Evolutionary conservation across 2,329 filamentous ascomycete genomes (phyloP).

Genomic region (Macrophomina tecta): DNA sequence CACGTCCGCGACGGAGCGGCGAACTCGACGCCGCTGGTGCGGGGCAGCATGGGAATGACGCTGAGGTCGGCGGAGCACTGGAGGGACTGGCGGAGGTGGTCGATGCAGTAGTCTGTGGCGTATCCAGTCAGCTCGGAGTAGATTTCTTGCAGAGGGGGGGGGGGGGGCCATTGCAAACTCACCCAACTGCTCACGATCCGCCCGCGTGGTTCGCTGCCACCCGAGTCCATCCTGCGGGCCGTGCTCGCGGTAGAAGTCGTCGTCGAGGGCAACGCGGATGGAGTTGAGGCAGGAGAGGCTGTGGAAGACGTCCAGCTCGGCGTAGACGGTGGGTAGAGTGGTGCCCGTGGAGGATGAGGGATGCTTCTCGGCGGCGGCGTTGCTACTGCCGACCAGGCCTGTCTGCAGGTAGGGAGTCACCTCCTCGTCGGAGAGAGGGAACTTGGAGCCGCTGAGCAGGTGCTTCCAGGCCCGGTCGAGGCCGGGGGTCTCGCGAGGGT

Average conservation of each 20-base stretch:
- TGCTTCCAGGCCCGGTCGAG: conserved; percentile 25
- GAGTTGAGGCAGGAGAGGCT: conserved; percentile 25
- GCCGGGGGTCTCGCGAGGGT: conserved; percentile 17
- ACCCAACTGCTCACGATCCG: conserved; percentile 5
- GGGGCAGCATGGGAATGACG: conserved; percentile 15
- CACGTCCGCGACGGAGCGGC: conserved; percentile 16
- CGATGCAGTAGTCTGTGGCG: conserved; percentile 25
- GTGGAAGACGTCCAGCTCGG: conserved; percentile 26
- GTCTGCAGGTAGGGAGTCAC: conserved; percentile 3
- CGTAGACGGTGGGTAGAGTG: conserved; percentile 1
- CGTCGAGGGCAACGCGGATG: conserved; percentile 19
- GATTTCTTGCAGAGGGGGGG: background rate
- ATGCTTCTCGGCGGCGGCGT: background rate
- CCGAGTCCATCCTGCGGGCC: conserved; percentile 24
- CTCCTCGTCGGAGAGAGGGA: conserved; percentile 23
- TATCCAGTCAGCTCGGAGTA: background rate
- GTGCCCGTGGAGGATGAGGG: no score
- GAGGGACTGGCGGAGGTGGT: conserved; percentile 23
- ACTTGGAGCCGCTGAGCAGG: conserved; percentile 2
- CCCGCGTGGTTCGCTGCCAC: conserved; percentile 14
- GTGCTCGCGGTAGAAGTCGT: conserved; percentile 22
- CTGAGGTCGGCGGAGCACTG: conserved; percentile 28
- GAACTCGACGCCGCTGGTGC: background rate
- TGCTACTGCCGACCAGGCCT: background rate
- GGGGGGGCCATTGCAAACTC: background rate